A percentile compares a stretch with the other conserved stretches of the same genome.
These are phyloP conservation scores for Berberis thunbergii DNA, from an alignment of 164 flowering plant genomes.

Conservation along the genomic window DNA sequence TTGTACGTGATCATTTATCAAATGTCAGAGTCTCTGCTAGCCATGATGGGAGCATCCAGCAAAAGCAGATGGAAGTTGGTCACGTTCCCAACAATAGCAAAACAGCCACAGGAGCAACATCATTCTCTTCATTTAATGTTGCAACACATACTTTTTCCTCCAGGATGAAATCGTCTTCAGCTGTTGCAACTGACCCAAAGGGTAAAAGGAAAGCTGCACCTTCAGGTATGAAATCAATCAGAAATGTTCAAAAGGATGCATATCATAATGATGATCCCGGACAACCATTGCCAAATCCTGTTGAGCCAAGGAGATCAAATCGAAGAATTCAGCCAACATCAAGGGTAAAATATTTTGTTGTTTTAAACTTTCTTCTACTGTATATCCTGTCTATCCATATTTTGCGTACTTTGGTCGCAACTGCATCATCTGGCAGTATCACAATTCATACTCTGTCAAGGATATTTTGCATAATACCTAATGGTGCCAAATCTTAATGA, in stretches of 20 bases:
- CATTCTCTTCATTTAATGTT: conserved; percentile 29
- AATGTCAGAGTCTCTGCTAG: conserved; percentile 26
- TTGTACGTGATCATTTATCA: conserved; percentile 15
- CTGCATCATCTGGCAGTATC: neutral
- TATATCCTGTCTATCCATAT: neutral
- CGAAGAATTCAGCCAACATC: conserved; percentile 98
- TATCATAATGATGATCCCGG: conserved; percentile 23
- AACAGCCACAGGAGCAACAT: conserved; percentile 25
- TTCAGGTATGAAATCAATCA: conserved; percentile 4
- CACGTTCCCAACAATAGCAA: conserved; percentile 30
- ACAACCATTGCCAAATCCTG: conserved; percentile 29
- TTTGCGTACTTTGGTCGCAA: neutral
- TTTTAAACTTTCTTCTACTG: neutral
- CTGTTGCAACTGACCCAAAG: conserved; percentile 23
- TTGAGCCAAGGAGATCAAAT: conserved; percentile 81
- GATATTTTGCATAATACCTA: too few relatives aligned
- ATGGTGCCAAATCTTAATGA: too few relatives aligned
- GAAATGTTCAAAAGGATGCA: conserved; percentile 39
- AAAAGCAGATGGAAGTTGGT: conserved; percentile 27
- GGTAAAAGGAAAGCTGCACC: conserved; percentile 44
- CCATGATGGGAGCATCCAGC: conserved; percentile 25
- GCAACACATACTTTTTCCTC: conserved; percentile 27
- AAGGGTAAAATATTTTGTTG: conserved; percentile 40
- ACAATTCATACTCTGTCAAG: too few relatives aligned
- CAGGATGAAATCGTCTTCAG: conserved; percentile 28